Conservation (phyloP, 2,329 filamentous ascomycete species). For the Claviceps fusiformis region DNA sequence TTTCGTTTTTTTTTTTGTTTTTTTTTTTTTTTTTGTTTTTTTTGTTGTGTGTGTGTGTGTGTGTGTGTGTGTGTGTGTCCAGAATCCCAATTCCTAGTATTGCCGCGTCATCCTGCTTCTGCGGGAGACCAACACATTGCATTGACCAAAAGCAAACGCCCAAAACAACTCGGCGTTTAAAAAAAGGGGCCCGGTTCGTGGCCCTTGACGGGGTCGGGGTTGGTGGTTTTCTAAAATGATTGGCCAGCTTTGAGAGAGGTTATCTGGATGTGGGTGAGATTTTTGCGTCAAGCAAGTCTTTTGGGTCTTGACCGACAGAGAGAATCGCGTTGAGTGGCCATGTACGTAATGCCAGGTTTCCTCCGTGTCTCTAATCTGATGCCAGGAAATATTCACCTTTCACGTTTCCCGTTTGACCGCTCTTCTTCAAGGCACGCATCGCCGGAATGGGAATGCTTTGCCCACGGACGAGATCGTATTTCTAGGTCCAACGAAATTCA, state of each 20-base stretch:
- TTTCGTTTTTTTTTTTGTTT: too few relatives aligned
- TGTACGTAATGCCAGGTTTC: not conserved
- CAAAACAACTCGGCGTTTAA: not conserved
- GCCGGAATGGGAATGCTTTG: not conserved
- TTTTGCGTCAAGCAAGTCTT: too few relatives aligned
- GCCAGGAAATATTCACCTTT: not conserved
- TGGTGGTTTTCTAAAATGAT: constrained; percentile 10
- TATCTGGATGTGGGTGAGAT: not conserved
- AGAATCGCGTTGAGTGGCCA: not conserved
- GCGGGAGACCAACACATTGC: not conserved
- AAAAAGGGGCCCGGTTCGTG: not conserved
- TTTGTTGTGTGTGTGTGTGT: too few relatives aligned
- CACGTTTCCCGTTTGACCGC: not conserved
- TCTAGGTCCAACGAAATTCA: too few relatives aligned
- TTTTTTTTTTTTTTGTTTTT: too few relatives aligned
- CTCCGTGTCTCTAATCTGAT: not conserved
- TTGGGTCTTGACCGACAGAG: not conserved
- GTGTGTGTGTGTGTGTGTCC: too few relatives aligned
- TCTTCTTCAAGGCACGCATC: not conserved
- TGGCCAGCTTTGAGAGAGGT: constrained; percentile 5
- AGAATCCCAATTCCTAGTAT: too few relatives aligned
- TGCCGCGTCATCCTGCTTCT: not conserved
- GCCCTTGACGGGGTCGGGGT: not conserved
- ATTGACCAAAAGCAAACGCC: not conserved
- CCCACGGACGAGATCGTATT: too few relatives aligned